Evolutionary conservation across 768 basidiomycete genomes (phyloP).

Genomic region (Mycena latifolia): DNA sequence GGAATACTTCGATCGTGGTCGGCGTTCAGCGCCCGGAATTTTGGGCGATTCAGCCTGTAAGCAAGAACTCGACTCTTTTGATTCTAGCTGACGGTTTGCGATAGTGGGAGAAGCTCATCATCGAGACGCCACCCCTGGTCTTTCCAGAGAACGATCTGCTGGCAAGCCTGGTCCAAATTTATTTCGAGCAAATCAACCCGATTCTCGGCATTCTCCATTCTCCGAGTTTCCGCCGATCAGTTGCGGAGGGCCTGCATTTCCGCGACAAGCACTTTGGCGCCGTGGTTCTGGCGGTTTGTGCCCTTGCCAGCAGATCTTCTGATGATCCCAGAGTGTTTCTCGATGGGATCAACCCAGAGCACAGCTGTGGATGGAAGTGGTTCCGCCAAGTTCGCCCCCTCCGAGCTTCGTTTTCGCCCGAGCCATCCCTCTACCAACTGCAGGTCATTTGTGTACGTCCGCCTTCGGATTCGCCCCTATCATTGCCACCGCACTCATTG

Average conservation of each 20-base stretch:
- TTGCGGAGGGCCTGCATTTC: constrained; percentile 61
- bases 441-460: constrained; percentile 2
- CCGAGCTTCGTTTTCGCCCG: neutral
- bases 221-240: constrained; percentile 66
- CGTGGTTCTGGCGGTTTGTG: constrained; percentile 74
- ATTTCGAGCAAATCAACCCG: constrained; percentile 66
- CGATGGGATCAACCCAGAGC: constrained; percentile 49
- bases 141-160: constrained; percentile 67
- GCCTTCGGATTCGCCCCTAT: too few relatives aligned
- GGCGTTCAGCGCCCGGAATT: constrained; percentile 33
- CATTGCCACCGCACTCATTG: neutral
- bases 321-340: constrained; percentile 47
- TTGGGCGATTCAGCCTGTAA: constrained; percentile 25
- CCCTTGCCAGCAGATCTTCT: constrained; percentile 67
- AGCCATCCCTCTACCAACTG: neutral
- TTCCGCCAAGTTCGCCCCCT: constrained; percentile 68
- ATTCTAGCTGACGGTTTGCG: neutral
- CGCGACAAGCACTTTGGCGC: constrained; percentile 63
- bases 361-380: constrained; percentile 54
- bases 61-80: neutral
- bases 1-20: neutral
- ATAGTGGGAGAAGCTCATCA: constrained; percentile 52
- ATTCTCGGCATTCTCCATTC: constrained; percentile 74
- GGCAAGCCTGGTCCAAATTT: constrained; percentile 62
- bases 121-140: constrained; percentile 38